phyloP scores from a whole-genome alignment of 148 eudicot genomes.

The Heliamphora exappendiculata region DNA sequence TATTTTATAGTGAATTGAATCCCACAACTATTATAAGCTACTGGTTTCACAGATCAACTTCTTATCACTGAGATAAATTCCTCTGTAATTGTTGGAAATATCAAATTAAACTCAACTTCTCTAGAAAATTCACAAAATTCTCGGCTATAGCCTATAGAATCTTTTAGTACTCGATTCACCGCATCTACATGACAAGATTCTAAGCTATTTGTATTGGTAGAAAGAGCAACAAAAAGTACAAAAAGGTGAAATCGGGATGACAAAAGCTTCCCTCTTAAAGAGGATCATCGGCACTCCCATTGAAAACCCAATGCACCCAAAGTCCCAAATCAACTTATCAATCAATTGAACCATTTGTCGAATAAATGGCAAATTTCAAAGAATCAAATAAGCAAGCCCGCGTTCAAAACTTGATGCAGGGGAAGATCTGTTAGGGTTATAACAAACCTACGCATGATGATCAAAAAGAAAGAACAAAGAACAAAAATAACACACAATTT shows the following conservation, averaged over 20 bases:
- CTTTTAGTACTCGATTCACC: neutral
- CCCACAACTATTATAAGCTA: neutral
- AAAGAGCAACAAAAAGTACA: neutral
- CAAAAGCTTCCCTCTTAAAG: neutral
- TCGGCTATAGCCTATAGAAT: neutral
- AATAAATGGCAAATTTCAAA: neutral
- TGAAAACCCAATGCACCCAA: neutral
- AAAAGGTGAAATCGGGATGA: neutral
- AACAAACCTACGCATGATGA: too few relatives aligned
- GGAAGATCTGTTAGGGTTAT: neutral
- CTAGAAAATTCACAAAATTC: neutral
- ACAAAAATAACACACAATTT: too few relatives aligned
- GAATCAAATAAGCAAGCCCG: neutral
- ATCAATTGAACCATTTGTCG: neutral
- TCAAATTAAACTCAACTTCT: neutral
- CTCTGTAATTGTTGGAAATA: neutral
- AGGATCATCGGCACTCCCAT: neutral
- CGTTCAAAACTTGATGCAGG: neutral
- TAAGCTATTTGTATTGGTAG: neutral
- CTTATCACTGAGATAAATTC: neutral
- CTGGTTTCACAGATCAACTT: neutral
- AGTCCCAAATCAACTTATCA: conserved; percentile 4
- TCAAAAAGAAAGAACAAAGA: too few relatives aligned
- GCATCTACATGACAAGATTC: neutral
- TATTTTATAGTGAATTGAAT: neutral